These are phyloP conservation scores for Oxyria digyna DNA, from an alignment of 148 eudicot species.

Conservation along the genomic window DNA sequence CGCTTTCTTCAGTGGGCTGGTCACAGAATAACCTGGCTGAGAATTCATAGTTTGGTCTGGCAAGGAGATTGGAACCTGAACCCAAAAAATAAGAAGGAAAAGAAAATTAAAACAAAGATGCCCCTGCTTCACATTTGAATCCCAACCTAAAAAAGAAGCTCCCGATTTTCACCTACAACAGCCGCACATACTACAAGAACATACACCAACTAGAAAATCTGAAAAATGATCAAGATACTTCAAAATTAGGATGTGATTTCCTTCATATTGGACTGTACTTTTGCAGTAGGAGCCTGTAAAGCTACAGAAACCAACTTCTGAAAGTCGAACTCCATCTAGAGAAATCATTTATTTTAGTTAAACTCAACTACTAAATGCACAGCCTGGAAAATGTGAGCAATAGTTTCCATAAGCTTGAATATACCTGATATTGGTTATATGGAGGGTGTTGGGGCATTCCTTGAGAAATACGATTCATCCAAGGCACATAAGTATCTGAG, in stretches of 20 bases:
- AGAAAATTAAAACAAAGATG: neutral
- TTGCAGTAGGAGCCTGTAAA: neutral
- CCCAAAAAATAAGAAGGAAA: neutral
- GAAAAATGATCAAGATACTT: neutral
- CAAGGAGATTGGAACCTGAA: conserved; percentile 11
- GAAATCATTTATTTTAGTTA: neutral
- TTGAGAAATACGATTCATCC: conserved; percentile 24
- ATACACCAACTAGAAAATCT: neutral
- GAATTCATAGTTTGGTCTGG: conserved; percentile 13
- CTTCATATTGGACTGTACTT: neutral
- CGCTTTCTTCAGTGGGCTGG: conserved; percentile 11
- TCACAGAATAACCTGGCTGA: conserved; percentile 15
- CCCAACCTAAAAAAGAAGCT: neutral
- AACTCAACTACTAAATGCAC: neutral
- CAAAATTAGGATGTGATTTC: neutral
- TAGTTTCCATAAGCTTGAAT: neutral
- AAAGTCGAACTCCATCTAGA: neutral
- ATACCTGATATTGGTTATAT: conserved; percentile 36
- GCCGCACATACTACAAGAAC: neutral
- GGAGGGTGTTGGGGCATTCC: conserved; percentile 20
- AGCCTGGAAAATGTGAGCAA: neutral
- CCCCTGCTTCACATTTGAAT: neutral
- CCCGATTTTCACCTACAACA: neutral
- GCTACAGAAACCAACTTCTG: neutral
- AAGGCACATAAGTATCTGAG: conserved; percentile 18